Base-by-base conservation (phyloP, 768 basidiomycete species). In the Auricularia sp. region DNA sequence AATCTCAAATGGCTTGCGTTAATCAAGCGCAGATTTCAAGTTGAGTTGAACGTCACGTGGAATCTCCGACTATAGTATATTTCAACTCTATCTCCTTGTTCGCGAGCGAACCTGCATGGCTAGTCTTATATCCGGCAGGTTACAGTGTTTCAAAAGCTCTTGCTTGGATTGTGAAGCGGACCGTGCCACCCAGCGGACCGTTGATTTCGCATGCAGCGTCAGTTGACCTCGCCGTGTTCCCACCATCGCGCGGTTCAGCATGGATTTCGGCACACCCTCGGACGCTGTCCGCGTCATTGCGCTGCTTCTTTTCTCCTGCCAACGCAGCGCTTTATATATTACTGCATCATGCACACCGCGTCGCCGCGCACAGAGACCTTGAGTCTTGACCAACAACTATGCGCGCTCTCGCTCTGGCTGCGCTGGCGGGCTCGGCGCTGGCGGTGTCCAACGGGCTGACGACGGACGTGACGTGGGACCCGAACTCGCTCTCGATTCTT, bases 401-500 rank as follows among this genome's bases (percentile, higher is more conserved):
- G 47, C 14, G 47, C 47, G 47, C 47, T 6, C 21, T 51, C 18
- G 47, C 47, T 18, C 16, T 51, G 8, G 47, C 11, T 18, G 18
- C 18, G 18, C 18, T 21, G 10, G 47, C 47, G 11, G 18, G 10
- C 10, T 8, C 16, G 10, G 47, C 47, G 18, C 21, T 10, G 11
- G 47, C 47, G 14, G 47, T 51, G 47, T 51, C 47, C 11, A 51
- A 51, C 18, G 21, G 21, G 14, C 16, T 13, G 10, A 51, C 47
- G 47, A 51, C 47, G 47, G 47, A 51, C 47, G 47, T 51, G 47
- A 18, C 14, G 85, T 84, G 66, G 85, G 85, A 87, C 70, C 72
- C 80, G 58, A 79, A 83, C 65, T 85, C 84, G 1, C 75, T 87
- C 6, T 85, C 77, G 70, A 81, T 87, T 58, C 75, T 80, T 0